phyloP scores from a whole-genome alignment of 108 stramenopile species.

The Fragilaria crotonensis region DNA sequence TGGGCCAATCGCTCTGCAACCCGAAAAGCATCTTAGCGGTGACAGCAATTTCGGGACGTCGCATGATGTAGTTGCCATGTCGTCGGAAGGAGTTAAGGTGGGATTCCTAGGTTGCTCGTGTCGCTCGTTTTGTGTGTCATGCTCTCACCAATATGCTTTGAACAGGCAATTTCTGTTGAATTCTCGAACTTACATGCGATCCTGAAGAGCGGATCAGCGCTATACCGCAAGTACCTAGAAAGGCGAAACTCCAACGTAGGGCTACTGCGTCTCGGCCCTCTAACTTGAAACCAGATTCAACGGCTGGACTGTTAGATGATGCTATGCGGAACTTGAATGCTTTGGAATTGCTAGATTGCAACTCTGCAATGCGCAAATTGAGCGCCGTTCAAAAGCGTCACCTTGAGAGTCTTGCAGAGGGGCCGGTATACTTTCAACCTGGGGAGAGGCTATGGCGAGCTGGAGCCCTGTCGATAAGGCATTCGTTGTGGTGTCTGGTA shows the following conservation, averaged over 20 bases:
- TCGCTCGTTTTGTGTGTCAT: not conserved
- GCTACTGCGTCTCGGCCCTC: not conserved
- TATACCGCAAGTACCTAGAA: conserved; percentile 70
- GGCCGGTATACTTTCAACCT: conserved; percentile 56
- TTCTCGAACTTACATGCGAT: conserved; percentile 63
- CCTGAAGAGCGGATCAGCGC: conserved; percentile 58
- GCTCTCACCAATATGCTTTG: not conserved
- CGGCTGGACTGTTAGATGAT: conserved; percentile 26
- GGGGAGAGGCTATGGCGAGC: conserved; percentile 75
- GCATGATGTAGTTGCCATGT: conserved; percentile 76
- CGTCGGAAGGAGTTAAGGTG: conserved; percentile 77
- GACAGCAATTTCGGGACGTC: conserved; percentile 47
- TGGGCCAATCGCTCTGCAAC: conserved; percentile 58
- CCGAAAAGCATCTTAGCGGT: conserved; percentile 58
- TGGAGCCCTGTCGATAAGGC: conserved; percentile 75
- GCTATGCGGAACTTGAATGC: conserved; percentile 56
- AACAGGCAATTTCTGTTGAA: conserved; percentile 55
- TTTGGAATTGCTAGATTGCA: conserved; percentile 64
- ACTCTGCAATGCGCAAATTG: conserved; percentile 74
- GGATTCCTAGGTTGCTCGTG: not conserved
- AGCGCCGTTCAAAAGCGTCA: conserved; percentile 83
- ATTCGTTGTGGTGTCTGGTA: conserved; percentile 74
- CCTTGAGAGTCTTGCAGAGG: conserved; percentile 74
- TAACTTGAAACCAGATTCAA: not conserved
- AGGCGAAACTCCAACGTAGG: conserved; percentile 15